These are phyloP conservation scores for Fusarium nematophilum DNA, from an alignment of 2,329 filamentous ascomycete species.

Conservation along the genomic window DNA sequence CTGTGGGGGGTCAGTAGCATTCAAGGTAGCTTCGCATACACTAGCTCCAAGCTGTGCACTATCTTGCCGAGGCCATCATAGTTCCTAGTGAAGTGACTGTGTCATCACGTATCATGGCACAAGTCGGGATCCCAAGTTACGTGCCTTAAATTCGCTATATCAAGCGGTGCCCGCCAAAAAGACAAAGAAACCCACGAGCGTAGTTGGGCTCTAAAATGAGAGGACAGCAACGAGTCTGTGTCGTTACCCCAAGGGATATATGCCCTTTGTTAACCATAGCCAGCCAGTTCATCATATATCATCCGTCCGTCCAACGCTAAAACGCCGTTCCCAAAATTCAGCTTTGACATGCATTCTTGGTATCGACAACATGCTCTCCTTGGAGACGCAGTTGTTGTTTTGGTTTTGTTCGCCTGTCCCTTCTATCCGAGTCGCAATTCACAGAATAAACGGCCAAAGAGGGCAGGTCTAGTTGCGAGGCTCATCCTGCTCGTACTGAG, in stretches of 20 bases:
- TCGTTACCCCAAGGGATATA: slow-evolving; percentile 18
- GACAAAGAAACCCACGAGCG: slow-evolving; percentile 7
- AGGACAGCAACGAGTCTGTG: slow-evolving; percentile 22
- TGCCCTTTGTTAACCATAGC: slow-evolving; percentile 2
- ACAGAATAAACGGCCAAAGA: background rate
- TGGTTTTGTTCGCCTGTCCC: slow-evolving; percentile 4
- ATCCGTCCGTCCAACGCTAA: slow-evolving; percentile 20
- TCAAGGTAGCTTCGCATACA: no score
- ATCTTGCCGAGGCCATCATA: background rate
- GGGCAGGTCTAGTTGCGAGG: slow-evolving; percentile 34
- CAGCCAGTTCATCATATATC: slow-evolving; percentile 29
- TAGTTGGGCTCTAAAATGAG: slow-evolving; percentile 21
- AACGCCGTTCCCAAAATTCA: slow-evolving; percentile 27
- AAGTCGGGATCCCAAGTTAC: no score
- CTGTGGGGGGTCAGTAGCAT: slow-evolving; percentile 19
- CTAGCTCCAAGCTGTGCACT: background rate
- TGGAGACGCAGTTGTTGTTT: slow-evolving; percentile 9
- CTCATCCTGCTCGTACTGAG: slow-evolving; percentile 44
- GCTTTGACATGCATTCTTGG: slow-evolving; percentile 33
- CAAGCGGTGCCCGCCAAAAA: slow-evolving; percentile 16
- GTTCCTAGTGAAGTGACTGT: no score
- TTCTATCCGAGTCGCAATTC: background rate
- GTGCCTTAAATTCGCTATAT: background rate
- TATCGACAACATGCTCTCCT: slow-evolving; percentile 25
- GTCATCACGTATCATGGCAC: no score